phyloP scores from a whole-genome alignment of 2,329 filamentous ascomycete species.

The Botrytis deweyae region DNA sequence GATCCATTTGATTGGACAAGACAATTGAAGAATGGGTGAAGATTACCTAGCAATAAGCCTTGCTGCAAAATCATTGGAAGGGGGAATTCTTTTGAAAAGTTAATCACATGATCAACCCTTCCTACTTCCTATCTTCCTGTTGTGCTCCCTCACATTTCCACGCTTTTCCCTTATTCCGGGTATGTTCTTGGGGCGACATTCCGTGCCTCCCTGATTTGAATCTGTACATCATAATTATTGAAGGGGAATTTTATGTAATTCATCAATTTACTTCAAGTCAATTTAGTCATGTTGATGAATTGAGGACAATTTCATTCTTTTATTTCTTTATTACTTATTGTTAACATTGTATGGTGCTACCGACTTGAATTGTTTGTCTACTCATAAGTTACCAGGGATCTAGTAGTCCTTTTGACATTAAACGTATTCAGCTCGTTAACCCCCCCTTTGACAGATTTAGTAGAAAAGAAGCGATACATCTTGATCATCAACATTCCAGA shows the following conservation, averaged over 20 bases:
- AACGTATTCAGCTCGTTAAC: constrained; percentile 15
- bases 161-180: constrained; percentile 21
- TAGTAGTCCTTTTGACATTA: constrained; percentile 3
- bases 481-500: constrained; percentile 30
- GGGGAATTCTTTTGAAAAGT: constrained; percentile 8
- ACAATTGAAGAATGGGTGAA: background rate
- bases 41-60: constrained; percentile 6
- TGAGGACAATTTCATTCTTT: background rate
- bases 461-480: constrained; percentile 9
- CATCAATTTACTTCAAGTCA: background rate
- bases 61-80: constrained; percentile 13
- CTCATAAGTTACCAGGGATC: background rate
- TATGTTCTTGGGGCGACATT: constrained; percentile 17
- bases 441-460: background rate
- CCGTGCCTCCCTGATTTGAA: constrained; percentile 5
- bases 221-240: constrained; percentile 6
- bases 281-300: background rate
- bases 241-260: background rate
- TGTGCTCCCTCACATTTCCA: constrained; percentile 27
- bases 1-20: constrained; percentile 9
- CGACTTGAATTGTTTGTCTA: background rate
- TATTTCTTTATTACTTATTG: background rate
- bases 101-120: constrained; percentile 26
- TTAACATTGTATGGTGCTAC: constrained; percentile 2
- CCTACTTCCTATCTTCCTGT: constrained; percentile 23